Base-by-base conservation (phyloP, 495 filamentous ascomycete genomes). In the Daldinia childiae region DNA sequence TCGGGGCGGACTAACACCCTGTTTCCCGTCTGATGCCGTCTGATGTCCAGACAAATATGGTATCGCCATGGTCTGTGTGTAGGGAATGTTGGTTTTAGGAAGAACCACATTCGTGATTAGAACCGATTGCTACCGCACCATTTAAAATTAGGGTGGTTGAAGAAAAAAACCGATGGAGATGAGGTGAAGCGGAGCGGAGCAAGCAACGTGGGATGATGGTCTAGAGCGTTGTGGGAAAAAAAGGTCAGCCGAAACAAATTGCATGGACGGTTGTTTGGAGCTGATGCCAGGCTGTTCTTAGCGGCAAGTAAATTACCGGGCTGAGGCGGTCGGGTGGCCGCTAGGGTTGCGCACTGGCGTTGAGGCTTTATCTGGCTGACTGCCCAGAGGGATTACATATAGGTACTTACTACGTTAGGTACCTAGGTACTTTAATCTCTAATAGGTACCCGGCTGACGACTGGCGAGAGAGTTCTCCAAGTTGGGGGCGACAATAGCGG, bases 291-390 rank as follows among this genome's bases (percentile, higher is more conserved):
- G 67, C 63, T 68, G 62, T 66, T 60, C 32, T 64, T 74, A 74
- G 71, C 71, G 71, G 71, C 70, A 70, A 74, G 66, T 71, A 71
- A 71, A 74, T 74, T 74, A 70, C 72, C 72, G 72, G 72, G 72
- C 72, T 74, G 72, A 74, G 51, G 72, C 72, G 67, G 63, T 69
- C 67, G 71, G 68, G 62, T 66, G 66, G 60, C 50, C 52, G 51
- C 45, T 56, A 43, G 45, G 59, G 62, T 60, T 30, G 14, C 27
- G 32, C 58, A 51, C 45, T 58, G 66, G 67, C 50, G 66, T 39
- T 74, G 71, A 71, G 67, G 66, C 66, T 70, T 70, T 68, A 72
- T 57, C 54, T 57, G 29, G 54, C 17, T 57, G 30, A 21, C 43
- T n/a, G n/a, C n/a, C n/a, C n/a, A n/a, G n/a, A n/a, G n/a, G n/a